A percentile compares a stretch with the other conserved stretches of the same genome.
phyloP scores from a whole-genome alignment of 768 basidiomycete species.

The Lentinula boryana region DNA sequence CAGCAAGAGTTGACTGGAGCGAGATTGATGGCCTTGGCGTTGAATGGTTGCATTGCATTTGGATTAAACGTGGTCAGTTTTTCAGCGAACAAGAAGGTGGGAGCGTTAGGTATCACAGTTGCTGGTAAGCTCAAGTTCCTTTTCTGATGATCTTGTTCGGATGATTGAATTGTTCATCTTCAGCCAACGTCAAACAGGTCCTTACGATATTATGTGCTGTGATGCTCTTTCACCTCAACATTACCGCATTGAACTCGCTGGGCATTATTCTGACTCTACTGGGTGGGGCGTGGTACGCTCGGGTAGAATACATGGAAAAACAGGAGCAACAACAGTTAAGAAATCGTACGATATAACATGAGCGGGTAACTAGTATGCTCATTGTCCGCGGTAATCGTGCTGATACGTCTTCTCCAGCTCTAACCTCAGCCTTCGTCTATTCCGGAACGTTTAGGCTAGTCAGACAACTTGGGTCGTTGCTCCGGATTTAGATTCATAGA shows the following conservation, averaged over 20 bases:
- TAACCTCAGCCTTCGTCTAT: background rate
- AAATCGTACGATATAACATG: background rate
- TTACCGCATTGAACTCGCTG: constrained; percentile 71
- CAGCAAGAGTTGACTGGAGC: constrained; percentile 29
- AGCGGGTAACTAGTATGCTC: background rate
- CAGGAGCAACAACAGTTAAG: constrained; percentile 4
- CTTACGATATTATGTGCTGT: constrained; percentile 85
- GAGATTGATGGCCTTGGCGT: constrained; percentile 47
- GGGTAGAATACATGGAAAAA: constrained; percentile 56
- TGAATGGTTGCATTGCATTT: constrained; percentile 88
- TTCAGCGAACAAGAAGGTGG: constrained; percentile 90
- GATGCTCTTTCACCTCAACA: constrained; percentile 72
- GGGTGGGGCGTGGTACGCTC: constrained; percentile 81
- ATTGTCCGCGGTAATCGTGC: background rate
- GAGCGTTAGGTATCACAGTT: constrained; percentile 87
- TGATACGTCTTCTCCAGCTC: background rate
- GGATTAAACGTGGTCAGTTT: constrained; percentile 92
- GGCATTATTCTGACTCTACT: constrained; percentile 81
- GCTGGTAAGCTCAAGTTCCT: constrained; percentile 46
- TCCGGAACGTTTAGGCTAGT: background rate
- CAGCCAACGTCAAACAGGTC: constrained; percentile 91
- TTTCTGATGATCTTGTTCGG: background rate
- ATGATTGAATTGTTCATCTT: constrained; percentile 8
- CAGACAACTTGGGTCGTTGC: background rate
- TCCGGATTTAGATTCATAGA: background rate